phyloP scores from a whole-genome alignment of 495 filamentous ascomycete species.

The Daldinia vernicosa region DNA sequence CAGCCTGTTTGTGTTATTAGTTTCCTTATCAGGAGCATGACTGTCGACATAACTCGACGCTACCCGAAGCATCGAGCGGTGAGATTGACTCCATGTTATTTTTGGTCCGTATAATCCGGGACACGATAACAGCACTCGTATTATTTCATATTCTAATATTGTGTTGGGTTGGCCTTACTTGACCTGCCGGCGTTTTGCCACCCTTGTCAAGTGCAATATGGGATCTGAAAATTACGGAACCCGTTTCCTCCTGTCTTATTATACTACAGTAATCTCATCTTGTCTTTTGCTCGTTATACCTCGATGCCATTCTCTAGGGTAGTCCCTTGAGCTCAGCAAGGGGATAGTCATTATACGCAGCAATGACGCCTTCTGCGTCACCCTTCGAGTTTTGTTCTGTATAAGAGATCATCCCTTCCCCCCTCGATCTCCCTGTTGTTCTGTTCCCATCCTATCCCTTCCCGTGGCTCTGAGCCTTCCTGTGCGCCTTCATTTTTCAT shows the following conservation, averaged over 20 bases:
- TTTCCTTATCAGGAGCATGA: conserved; percentile 33
- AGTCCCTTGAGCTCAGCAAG: conserved; percentile 11
- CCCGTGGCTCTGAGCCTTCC: conserved; percentile 4
- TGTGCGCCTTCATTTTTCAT: neutral
- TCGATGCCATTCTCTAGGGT: conserved; percentile 19
- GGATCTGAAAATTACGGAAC: conserved; percentile 7
- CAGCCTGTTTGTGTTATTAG: conserved; percentile 42
- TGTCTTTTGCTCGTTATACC: conserved; percentile 8
- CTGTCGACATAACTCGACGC: conserved; percentile 13
- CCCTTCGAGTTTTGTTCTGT: conserved; percentile 5
- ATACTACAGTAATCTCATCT: conserved; percentile 3
- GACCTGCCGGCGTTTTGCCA: conserved; percentile 12
- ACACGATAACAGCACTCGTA: conserved; percentile 35
- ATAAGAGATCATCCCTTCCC: conserved; percentile 11
- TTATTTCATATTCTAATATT: conserved; percentile 31
- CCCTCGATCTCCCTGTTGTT: neutral
- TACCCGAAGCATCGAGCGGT: conserved; percentile 40
- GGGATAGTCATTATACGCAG: conserved; percentile 12
- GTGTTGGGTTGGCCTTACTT: conserved; percentile 5
- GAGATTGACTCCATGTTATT: conserved; percentile 25
- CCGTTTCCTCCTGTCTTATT: conserved; percentile 5
- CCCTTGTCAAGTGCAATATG: conserved; percentile 23
- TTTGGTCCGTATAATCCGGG: conserved; percentile 23
- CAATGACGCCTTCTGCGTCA: conserved; percentile 29
- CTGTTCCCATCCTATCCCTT: neutral